Evolutionary conservation across 1,139 yeast species (phyloP).

Genomic region (Pichia sp.): DNA sequence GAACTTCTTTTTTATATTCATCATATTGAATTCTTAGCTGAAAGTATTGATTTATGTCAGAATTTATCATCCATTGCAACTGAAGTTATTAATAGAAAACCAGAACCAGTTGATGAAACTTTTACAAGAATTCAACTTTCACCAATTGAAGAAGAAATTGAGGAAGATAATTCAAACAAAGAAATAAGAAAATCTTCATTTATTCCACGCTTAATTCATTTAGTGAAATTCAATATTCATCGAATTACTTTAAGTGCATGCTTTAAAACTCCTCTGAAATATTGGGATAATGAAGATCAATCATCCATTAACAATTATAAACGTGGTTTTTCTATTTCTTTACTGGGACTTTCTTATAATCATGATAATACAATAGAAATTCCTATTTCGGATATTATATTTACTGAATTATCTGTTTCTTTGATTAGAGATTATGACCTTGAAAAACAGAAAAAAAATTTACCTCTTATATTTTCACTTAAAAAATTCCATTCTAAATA

Average conservation of each 20-base stretch:
- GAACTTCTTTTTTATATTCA: constrained; percentile 12
- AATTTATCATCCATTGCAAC: constrained; percentile 15
- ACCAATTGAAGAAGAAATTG: neutral
- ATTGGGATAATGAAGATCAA: constrained; percentile 27
- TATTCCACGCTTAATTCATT: constrained; percentile 16
- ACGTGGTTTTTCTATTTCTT: constrained; percentile 23
- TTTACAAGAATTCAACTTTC: no score
- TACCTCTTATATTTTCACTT: constrained; percentile 13
- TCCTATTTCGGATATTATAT: constrained; percentile 13
- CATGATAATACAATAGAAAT: constrained; percentile 14
- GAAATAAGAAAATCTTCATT: constrained; percentile 1
- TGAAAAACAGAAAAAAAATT: constrained; percentile 13
- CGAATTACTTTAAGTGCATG: constrained; percentile 22
- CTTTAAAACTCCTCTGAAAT: constrained; percentile 26
- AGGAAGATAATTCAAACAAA: neutral
- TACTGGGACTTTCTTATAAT: constrained; percentile 2
- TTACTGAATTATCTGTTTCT: constrained; percentile 8
- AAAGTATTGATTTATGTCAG: constrained; percentile 18
- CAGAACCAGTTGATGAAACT: neutral
- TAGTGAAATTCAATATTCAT: constrained; percentile 15
- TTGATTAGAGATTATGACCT: constrained; percentile 22
- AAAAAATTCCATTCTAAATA: constrained; percentile 17
- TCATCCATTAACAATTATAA: constrained; percentile 23
- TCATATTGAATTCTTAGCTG: constrained; percentile 20
- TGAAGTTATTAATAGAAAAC: constrained; percentile 5